Conservation (phyloP, 2,329 filamentous ascomycete genomes). For the Alternaria longipes region DNA sequence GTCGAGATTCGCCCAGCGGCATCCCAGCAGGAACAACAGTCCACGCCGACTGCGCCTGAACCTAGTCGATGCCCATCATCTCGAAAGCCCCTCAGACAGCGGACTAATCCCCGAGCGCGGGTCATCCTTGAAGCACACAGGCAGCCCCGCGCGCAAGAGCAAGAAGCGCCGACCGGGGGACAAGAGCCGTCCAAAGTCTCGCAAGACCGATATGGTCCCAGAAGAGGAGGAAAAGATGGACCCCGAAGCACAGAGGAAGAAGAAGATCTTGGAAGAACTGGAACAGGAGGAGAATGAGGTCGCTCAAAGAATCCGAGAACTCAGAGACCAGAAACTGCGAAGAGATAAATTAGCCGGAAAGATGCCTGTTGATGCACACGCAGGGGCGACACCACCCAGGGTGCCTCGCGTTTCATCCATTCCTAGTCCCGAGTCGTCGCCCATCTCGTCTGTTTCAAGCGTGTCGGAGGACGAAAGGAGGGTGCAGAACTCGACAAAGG, state of each 20-base stretch:
- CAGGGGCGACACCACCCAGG: conserved; percentile 51
- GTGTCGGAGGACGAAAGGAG: conserved; percentile 36
- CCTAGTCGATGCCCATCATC: conserved; percentile 33
- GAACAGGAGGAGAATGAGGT: conserved; percentile 63
- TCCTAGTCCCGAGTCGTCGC: conserved; percentile 40
- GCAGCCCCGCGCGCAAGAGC: conserved; percentile 45
- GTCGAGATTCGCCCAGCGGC: conserved; percentile 39
- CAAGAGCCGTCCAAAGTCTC: conserved; percentile 36
- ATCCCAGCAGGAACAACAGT: conserved; percentile 45
- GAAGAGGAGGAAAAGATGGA: conserved; percentile 41
- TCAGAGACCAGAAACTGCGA: conserved; percentile 66
- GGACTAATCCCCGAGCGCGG: conserved; percentile 46
- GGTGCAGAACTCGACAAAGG: conserved; percentile 48
- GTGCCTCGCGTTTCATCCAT: conserved; percentile 47
- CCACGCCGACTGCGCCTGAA: conserved; percentile 41
- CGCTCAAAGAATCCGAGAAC: conserved; percentile 65
- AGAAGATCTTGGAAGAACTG: conserved; percentile 44
- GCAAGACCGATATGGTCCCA: conserved; percentile 37
- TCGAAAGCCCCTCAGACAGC: conserved; percentile 39
- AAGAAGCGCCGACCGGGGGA: conserved; percentile 37
- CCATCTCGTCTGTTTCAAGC: conserved; percentile 47
- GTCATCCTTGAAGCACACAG: conserved; percentile 47
- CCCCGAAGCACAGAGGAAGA: conserved; percentile 33
- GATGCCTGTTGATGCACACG: conserved; percentile 46
- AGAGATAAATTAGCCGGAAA: conserved; percentile 57